phyloP scores from a whole-genome alignment of 2,329 filamentous ascomycete species.

The Grosmannia penicillata region DNA sequence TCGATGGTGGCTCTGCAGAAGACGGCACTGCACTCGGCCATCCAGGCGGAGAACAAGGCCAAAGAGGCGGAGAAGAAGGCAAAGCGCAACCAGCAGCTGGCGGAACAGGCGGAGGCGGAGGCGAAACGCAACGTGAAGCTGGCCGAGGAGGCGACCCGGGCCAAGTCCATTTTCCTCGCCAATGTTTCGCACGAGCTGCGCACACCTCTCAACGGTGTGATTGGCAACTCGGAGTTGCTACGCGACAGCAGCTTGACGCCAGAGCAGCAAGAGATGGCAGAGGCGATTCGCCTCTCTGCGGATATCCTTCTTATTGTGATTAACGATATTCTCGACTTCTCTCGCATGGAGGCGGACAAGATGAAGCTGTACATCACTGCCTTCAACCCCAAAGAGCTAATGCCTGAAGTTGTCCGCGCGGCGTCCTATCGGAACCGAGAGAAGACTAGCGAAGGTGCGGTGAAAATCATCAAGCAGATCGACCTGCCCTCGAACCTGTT shows the following conservation, averaged over 20 bases:
- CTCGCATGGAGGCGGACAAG: constrained; percentile 80
- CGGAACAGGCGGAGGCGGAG: constrained; percentile 66
- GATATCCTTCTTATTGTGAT: constrained; percentile 84
- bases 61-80: constrained; percentile 64
- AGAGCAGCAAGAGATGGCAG: constrained; percentile 73
- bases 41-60: constrained; percentile 60
- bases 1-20: constrained; percentile 69
- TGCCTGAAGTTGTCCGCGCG: constrained; percentile 50
- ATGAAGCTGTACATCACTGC: constrained; percentile 65
- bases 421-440: constrained; percentile 52
- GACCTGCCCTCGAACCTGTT: constrained; percentile 57
- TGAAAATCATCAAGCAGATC: constrained; percentile 55
- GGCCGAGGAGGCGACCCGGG: constrained; percentile 70
- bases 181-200: constrained; percentile 72
- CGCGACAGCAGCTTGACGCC: constrained; percentile 59
- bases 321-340: constrained; percentile 93
- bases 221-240: constrained; percentile 75
- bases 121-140: constrained; percentile 67
- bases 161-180: constrained; percentile 67
- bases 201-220: constrained; percentile 75
- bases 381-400: constrained; percentile 53
- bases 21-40: constrained; percentile 54
- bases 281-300: constrained; percentile 73
- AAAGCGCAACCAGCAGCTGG: constrained; percentile 63
- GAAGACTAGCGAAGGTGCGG: constrained; percentile 45